Conservation (phyloP, 2,329 filamentous ascomycete genomes). For the Fusarium siculi region DNA sequence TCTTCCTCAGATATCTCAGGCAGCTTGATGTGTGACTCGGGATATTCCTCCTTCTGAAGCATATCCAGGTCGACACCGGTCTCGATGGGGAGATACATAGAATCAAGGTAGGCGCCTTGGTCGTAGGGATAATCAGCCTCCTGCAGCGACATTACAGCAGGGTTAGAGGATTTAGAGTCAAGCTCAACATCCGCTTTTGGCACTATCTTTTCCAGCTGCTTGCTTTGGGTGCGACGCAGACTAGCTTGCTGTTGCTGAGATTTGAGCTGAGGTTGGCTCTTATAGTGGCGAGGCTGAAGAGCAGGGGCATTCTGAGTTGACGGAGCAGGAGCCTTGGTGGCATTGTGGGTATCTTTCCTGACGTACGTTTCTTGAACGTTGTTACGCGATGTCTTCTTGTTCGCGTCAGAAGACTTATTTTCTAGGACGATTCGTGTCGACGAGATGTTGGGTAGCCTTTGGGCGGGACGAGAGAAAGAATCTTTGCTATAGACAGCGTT, state of each 20-base stretch:
- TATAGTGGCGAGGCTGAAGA: constrained; percentile 60
- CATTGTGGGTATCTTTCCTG: constrained; percentile 33
- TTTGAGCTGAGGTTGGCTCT: constrained; percentile 65
- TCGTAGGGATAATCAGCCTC: constrained; percentile 38
- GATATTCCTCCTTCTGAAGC: constrained; percentile 39
- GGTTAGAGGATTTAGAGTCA: constrained; percentile 12
- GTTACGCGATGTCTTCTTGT: constrained; percentile 37
- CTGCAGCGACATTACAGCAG: constrained; percentile 17
- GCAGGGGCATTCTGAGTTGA: constrained; percentile 39
- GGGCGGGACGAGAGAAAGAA: constrained; percentile 52
- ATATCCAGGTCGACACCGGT: constrained; percentile 38
- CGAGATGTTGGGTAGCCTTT: constrained; percentile 40
- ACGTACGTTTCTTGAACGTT: constrained; percentile 33
- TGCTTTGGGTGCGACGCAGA: constrained; percentile 59
- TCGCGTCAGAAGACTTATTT: constrained; percentile 39
- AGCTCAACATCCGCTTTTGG: constrained; percentile 32
- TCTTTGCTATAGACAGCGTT: constrained; percentile 53
- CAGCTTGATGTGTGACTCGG: constrained; percentile 43
- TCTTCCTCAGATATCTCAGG: constrained; percentile 48
- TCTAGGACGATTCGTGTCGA: constrained; percentile 41
- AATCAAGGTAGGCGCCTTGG: constrained; percentile 45
- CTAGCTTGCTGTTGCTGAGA: constrained; percentile 53
- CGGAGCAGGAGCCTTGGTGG: constrained; percentile 26
- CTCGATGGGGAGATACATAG: constrained; percentile 42
- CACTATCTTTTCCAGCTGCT: constrained; percentile 48